These are phyloP conservation scores for Sporothrix dimorphospora DNA, from an alignment of 2,329 filamentous ascomycete species.

Conservation along the genomic window DNA sequence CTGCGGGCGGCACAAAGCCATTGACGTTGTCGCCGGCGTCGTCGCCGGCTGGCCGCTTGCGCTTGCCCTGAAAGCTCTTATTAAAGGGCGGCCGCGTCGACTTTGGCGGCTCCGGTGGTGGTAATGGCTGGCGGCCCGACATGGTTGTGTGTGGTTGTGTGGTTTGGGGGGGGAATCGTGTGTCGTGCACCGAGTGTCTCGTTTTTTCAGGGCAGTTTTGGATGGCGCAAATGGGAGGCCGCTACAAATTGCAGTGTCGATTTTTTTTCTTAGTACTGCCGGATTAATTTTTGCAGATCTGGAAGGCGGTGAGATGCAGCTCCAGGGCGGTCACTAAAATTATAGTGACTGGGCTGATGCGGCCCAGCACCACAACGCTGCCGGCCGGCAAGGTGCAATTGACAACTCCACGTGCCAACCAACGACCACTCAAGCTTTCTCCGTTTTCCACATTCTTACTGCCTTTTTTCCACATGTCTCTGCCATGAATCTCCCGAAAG, in stretches of 20 bases:
- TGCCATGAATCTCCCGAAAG: background rate
- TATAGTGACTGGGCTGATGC: background rate
- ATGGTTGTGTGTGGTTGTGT: constrained; percentile 9
- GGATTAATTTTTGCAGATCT: background rate
- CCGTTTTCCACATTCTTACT: background rate
- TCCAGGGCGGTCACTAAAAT: constrained; percentile 11
- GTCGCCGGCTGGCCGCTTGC: constrained; percentile 27
- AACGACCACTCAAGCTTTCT: background rate
- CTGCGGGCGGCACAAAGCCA: constrained; percentile 8
- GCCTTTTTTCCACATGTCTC: background rate
- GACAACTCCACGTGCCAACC: background rate
- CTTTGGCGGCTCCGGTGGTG: constrained; percentile 25
- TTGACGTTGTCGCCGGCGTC: constrained; percentile 23
- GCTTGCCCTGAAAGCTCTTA: constrained; percentile 25
- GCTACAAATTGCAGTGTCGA: background rate
- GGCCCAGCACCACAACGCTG: background rate
- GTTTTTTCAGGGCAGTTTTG: background rate
- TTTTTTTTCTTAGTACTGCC: constrained; percentile 27
- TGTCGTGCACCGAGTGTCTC: background rate
- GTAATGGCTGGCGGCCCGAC: constrained; percentile 26
- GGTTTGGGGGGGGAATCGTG: background rate
- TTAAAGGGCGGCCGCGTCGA: constrained; percentile 23
- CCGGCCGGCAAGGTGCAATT: background rate
- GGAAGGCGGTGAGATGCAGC: constrained; percentile 19
- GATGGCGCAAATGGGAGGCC: background rate